Conservation (phyloP, 257 asterid genomes). For the Nicotiana otophora region DNA sequence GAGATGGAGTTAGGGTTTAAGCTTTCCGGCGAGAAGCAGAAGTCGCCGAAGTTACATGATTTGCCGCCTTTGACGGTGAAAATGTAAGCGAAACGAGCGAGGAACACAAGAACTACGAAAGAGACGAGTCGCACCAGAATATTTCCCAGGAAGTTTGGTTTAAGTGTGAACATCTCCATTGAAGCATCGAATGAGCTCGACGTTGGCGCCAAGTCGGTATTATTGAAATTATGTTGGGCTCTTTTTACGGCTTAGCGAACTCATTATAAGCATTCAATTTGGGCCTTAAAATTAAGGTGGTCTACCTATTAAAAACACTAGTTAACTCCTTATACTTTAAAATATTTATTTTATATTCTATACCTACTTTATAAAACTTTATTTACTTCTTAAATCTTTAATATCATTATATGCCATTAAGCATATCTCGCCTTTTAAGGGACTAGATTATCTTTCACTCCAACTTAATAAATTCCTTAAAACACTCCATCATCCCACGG, state of each 20-base stretch:
- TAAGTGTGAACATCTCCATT: conserved; percentile 31
- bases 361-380: too few relatives aligned
- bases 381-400: too few relatives aligned
- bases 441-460: too few relatives aligned
- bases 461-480: too few relatives aligned
- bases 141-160: conserved; percentile 29
- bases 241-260: background rate
- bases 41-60: conserved; percentile 33
- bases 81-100: conserved; percentile 52
- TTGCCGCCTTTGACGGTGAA: conserved; percentile 38
- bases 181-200: conserved; percentile 14
- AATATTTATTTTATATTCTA: too few relatives aligned
- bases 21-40: conserved; percentile 30
- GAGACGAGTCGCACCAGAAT: conserved; percentile 49
- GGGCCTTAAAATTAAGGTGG: background rate
- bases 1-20: background rate
- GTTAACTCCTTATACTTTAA: too few relatives aligned
- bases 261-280: background rate
- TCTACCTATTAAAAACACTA: too few relatives aligned
- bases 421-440: too few relatives aligned
- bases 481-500: too few relatives aligned
- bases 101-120: conserved; percentile 42
- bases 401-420: too few relatives aligned
- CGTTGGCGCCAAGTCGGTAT: conserved; percentile 13
- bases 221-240: background rate